Evolutionary conservation across 768 basidiomycete species (phyloP), one percentile per base, ranked within the genome.

Genomic region (Agrocybe chaxingu): DNA sequence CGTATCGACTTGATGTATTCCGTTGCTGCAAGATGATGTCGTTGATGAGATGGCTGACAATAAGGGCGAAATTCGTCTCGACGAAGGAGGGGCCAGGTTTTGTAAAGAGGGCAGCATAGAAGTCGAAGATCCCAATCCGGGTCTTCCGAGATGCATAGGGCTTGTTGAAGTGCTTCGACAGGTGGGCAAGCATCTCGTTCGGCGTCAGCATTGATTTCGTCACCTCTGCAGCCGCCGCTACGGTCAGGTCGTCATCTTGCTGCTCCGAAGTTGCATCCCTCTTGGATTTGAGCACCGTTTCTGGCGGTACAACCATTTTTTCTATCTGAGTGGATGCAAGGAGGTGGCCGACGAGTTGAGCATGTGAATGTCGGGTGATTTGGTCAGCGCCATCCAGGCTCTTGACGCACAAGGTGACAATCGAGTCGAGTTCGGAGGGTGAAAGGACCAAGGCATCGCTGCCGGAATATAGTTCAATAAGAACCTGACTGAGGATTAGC

Each of bases 111-210:
- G 89, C 81, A 5, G 84, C 78, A 60, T 98, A 97, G 58, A 92
- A 85, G 55, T 97, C 92, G 62, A 97, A 86, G 18, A 98, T 79
- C 7, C 92, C 93, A 32, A 92, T 85, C 13, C 89, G 81, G 2
- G 81, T 80, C 66, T 85, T 85, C 35, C 89, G 82, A 1, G 87
- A 75, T 0, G 80, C 60, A 35, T 80, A 74, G 1, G 81, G 69
- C 62, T 86, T 89, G 73, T 92, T 96, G 71, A 92, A 91, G 29
- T 87, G 86, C 0, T 67, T 66, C 0, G 93, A 92, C 3, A 98
- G 77, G 47, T 83, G 82, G 12, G 63, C 64, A 8, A 98, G 69
- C 93, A 98, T 96, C 58, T 95, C 92, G 10, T 68, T 68, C 0
- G 86, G 81, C 0, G 81, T 79, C 48, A 92, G 71, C 34, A 94